Evolutionary conservation across 257 asterid genomes (phyloP), one percentile per base, ranked within the genome.

Genomic region (Cinchona pubescens): DNA sequence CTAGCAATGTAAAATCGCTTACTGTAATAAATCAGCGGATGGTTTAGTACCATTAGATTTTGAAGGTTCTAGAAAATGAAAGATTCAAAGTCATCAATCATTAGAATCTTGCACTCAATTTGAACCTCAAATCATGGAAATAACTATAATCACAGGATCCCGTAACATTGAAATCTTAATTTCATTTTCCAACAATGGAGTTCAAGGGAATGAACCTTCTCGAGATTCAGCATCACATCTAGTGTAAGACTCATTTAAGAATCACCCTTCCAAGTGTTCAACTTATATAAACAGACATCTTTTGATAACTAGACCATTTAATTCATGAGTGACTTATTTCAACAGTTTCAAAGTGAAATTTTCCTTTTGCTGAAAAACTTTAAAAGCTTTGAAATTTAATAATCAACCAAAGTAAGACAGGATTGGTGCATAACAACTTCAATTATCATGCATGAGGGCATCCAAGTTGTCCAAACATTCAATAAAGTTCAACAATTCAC

Each of bases 261-360:
- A 27, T 59, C 37, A 59, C 13, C 64, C 21, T 59, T 59, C 64
- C 32, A 59, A 59, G 18, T 25, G 4, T 53, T 38, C 64, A 34
- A 40, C n/a, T 35, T 12, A 71, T 32, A 71, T 30, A 71, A 35
- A 35, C 8, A 53, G 18, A 7, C 35, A 45, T 10, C 37, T 35
- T 55, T 34, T 71, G 18, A 71, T 38, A 42, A 55, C 12, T 19
- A 25, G 16, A 53, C 18, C 35, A 27, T 59, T 12, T 19, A 71
- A 21, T 34, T 51, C 75, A 32, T 35, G 23, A 29, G 45, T 23
- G 0, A 37, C 34, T 7, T 11, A 34, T 53, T 71, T 53, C 65
- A 71, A 55, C 53, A 59, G 60, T 55, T 27, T 63, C 42, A 55
- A 34, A 71, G 49, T 34, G 4, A 70, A 49, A 49, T 9, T 69